Evolutionary conservation across 768 basidiomycete species (phyloP), one percentile per base, ranked within the genome.

Genomic region (Tricholoma furcatifolium): DNA sequence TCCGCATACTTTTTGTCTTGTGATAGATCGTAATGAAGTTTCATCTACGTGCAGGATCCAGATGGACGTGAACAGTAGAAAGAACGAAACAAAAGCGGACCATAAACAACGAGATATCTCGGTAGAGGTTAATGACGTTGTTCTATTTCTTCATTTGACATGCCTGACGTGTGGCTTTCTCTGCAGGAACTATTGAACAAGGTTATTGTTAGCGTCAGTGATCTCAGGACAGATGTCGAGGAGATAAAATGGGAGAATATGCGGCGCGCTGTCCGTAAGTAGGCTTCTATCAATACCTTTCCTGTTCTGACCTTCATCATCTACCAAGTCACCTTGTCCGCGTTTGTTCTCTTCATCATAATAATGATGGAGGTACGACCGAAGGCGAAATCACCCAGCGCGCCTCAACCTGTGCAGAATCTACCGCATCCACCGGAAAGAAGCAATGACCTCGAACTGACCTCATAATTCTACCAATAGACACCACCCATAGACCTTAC

Each of bases 11-110:
- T 48, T 40, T 35, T 46, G 40, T 43, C 39, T 59, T 41, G 53
- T 47, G 35, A 14, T 24, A 12, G 18, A 38, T 23, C 1, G 31
- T 12, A 27, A 35, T 40, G 4, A 53, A 38, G 12, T 30, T 17
- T 20, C 46, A 40, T 44, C n/a, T 31, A 12, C 3, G n/a, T 47
- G 9, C 39, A 97, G 94, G 63, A 91, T 95, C 46, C 94, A 98
- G 69, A 93, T 98, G 85, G 97, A 99, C 51, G 77, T 98, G 54
- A 93, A 96, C 62, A 93, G 85, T 56, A 80, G 96, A 52, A 98
- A 94, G 75, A 92, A 88, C 59, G 97, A 98, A 66, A 82, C 86
- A 12, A 88, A 85, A 63, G 77, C 85, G 1, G 94, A 98, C 47
- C 63, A 91, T 54, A 96, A 94, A 69, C 80, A 78, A 48, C 84